These are phyloP conservation scores for Cryptococcus deneoformans DNA, from an alignment of 1,284 basidiomycete genomes.

Conservation along the genomic window DNA sequence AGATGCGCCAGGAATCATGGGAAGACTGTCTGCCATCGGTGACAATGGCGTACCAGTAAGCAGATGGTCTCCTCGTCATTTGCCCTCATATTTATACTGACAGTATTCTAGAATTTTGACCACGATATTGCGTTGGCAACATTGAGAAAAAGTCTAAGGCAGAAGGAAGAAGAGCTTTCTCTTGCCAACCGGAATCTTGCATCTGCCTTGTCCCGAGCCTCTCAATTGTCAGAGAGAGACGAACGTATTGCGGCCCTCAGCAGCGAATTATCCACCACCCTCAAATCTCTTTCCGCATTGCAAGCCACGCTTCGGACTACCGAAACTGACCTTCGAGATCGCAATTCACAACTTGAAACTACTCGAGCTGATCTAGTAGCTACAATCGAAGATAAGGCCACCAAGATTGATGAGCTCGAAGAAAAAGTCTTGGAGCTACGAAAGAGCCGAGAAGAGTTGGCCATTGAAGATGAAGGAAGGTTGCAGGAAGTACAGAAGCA, in stretches of 20 bases:
- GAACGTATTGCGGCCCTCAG: conserved; percentile 7
- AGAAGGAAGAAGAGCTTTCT: conserved; percentile 29
- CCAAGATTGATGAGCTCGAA: conserved; percentile 37
- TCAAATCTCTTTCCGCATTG: conserved; percentile 4
- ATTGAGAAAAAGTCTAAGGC: conserved; percentile 25
- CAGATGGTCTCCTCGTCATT: too few relatives aligned
- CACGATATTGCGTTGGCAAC: conserved; percentile 30
- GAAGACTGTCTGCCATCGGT: conserved; percentile 18
- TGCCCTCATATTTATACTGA: background rate
- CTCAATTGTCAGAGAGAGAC: conserved; percentile 13
- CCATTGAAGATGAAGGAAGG: conserved; percentile 28
- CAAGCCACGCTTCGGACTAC: conserved; percentile 2
- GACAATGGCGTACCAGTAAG: conserved; percentile 1
- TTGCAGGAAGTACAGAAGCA: conserved; percentile 18
- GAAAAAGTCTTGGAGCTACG: conserved; percentile 32
- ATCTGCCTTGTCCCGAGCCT: conserved; percentile 10
- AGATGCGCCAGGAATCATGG: conserved; percentile 18
- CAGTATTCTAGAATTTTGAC: conserved; percentile 22
- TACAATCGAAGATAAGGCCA: conserved; percentile 24
- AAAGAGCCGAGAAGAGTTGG: conserved; percentile 35
- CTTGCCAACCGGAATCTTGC: conserved; percentile 19
- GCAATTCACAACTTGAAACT: conserved; percentile 26
- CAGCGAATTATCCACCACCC: conserved; percentile 4
- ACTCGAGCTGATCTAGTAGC: conserved; percentile 28
- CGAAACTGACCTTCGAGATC: conserved; percentile 20